Evolutionary conservation across 1,284 basidiomycete species (phyloP).

Genomic region (Ustilago trichophora): DNA sequence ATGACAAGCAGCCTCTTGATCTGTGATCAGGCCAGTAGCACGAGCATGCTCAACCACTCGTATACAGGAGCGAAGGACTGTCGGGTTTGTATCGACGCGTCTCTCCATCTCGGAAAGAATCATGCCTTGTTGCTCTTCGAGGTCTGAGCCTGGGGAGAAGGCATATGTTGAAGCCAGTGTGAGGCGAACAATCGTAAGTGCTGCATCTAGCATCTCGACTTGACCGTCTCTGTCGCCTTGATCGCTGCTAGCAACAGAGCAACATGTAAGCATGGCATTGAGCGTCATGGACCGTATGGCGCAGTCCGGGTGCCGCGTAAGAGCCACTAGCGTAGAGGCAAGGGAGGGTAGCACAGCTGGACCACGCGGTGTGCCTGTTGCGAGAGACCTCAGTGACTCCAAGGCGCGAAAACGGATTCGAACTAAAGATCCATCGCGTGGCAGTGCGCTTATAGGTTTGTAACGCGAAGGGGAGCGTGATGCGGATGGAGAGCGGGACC

Average conservation of each 20-base stretch:
- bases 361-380: slow-evolving; percentile 15
- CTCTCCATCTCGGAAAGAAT: slow-evolving; percentile 36
- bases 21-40: slow-evolving; percentile 2
- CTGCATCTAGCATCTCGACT: slow-evolving; percentile 31
- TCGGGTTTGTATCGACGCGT: slow-evolving; percentile 28
- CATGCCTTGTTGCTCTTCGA: slow-evolving; percentile 23
- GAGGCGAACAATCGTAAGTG: slow-evolving; percentile 30
- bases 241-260: neutral
- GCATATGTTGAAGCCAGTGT: slow-evolving; percentile 33
- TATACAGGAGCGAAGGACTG: slow-evolving; percentile 32
- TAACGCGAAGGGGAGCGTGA: slow-evolving; percentile 7
- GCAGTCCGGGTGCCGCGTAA: slow-evolving; percentile 26
- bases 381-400: slow-evolving; percentile 23
- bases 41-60: slow-evolving; percentile 16
- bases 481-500: slow-evolving; percentile 3
- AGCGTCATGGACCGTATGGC: slow-evolving; percentile 24
- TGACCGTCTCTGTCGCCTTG: slow-evolving; percentile 6
- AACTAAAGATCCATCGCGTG: neutral
- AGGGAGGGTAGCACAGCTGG: slow-evolving; percentile 28
- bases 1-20: slow-evolving; percentile 18
- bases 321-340: slow-evolving; percentile 29
- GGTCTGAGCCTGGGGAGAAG: slow-evolving; percentile 11
- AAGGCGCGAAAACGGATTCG: slow-evolving; percentile 2
- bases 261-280: slow-evolving; percentile 30
- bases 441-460: neutral